phyloP scores from a whole-genome alignment of 179 eudicot species.

The Kewa caespitosa region DNA sequence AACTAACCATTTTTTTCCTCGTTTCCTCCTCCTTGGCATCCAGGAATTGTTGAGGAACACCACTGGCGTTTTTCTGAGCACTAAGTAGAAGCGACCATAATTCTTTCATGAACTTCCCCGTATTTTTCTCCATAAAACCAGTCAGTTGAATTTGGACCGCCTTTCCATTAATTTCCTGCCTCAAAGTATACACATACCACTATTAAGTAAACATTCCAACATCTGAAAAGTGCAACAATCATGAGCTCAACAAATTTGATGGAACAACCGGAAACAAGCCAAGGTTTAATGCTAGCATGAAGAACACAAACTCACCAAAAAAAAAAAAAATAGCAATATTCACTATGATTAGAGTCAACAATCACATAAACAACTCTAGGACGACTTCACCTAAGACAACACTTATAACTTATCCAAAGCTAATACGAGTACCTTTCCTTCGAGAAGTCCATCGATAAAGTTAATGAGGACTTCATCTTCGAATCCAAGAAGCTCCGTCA shows the following conservation, averaged over 20 bases:
- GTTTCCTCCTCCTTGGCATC: conserved; percentile 99
- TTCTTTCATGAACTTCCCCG: conserved; percentile 98
- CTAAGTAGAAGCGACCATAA: conserved; percentile 93
- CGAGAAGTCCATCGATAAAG: conserved; percentile 82
- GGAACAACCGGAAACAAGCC: no score
- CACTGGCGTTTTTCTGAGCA: conserved; percentile 91
- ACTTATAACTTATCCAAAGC: not conserved
- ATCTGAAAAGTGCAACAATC: no score
- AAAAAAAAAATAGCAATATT: not conserved
- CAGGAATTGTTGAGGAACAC: conserved; percentile 94
- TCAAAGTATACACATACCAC: conserved; percentile 9
- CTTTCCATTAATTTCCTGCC: conserved; percentile 90
- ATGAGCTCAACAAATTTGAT: no score
- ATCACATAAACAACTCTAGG: not conserved
- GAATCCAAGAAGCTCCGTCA: conserved; percentile 91
- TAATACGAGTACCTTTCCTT: conserved; percentile 60
- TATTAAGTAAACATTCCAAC: no score
- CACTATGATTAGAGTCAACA: not conserved
- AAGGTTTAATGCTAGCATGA: not conserved
- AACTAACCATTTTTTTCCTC: conserved; percentile 70
- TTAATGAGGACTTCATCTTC: conserved; percentile 98
- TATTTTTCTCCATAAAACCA: conserved; percentile 98
- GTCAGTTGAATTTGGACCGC: conserved; percentile 82
- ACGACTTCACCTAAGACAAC: not conserved
- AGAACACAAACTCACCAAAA: not conserved